Conservation (phyloP, 2,329 filamentous ascomycete species). For the Paracorniculantispora psalliotae region DNA sequence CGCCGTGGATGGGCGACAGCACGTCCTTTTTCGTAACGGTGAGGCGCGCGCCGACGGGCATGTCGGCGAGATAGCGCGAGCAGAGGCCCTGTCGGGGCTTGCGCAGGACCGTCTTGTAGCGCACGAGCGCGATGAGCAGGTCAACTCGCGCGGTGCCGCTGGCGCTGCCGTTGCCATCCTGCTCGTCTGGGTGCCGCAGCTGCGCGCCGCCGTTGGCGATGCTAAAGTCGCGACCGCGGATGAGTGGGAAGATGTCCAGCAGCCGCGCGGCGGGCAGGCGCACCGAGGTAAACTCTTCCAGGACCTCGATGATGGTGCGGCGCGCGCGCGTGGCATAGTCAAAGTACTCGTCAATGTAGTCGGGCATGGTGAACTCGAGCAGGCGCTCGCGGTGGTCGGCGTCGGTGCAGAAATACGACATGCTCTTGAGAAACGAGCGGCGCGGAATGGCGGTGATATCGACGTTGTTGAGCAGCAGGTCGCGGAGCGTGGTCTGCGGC, state of each 20-base stretch:
- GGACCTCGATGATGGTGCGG: constrained; percentile 84
- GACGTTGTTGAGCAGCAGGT: constrained; percentile 73
- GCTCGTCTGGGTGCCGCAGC: constrained; percentile 21
- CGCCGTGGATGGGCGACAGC: constrained; percentile 35
- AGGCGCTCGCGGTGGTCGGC: constrained; percentile 73
- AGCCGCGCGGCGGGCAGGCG: constrained; percentile 72
- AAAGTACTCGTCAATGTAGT: constrained; percentile 84
- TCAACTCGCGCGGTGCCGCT: constrained; percentile 49
- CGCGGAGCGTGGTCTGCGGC: constrained; percentile 58
- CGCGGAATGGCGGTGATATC: constrained; percentile 88
- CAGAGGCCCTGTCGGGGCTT: constrained; percentile 82
- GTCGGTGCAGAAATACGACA: constrained; percentile 71
- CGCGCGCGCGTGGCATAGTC: constrained; percentile 91
- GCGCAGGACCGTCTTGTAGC: constrained; percentile 83
- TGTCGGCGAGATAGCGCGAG: constrained; percentile 72
- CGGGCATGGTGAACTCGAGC: constrained; percentile 73
- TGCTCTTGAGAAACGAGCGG: constrained; percentile 75
- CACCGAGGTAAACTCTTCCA: constrained; percentile 84
- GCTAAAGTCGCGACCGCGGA: constrained; percentile 90
- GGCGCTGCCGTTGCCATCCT: neutral
- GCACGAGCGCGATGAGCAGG: constrained; percentile 79
- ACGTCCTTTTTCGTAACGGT: constrained; percentile 54
- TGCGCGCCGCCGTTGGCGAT: constrained; percentile 68
- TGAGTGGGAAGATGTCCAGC: constrained; percentile 69
- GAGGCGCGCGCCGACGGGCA: constrained; percentile 55